phyloP scores from a whole-genome alignment of 2,329 filamentous ascomycete genomes.

The Pseudonectria buxi region DNA sequence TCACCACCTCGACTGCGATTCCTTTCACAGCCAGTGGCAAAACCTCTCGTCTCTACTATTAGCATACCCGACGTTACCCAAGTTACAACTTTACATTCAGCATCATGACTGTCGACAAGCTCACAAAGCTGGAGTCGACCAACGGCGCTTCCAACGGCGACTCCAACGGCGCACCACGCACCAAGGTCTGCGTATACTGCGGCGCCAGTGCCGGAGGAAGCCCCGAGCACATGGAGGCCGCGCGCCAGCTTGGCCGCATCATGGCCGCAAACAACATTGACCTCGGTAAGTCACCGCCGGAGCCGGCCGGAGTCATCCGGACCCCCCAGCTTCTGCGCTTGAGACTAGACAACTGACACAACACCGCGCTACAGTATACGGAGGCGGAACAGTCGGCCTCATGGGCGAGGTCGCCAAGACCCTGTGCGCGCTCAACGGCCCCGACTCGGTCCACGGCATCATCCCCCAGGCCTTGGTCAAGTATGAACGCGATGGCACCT shows the following conservation, averaged over 20 bases:
- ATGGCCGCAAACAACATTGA: constrained; percentile 73
- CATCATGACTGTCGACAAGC: constrained; percentile 25
- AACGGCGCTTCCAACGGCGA: constrained; percentile 20
- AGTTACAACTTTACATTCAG: constrained; percentile 1
- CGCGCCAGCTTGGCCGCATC: constrained; percentile 63
- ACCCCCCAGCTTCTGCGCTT: constrained; percentile 1
- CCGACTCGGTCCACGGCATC: constrained; percentile 80
- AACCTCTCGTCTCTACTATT: no score
- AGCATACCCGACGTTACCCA: background rate
- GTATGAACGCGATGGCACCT: constrained; percentile 63
- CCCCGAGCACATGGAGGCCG: constrained; percentile 69
- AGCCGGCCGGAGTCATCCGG: constrained; percentile 2
- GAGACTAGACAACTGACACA: background rate
- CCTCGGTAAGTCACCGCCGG: constrained; percentile 46
- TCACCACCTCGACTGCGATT: background rate
- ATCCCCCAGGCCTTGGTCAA: constrained; percentile 81
- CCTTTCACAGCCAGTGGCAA: no score
- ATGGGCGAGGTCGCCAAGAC: constrained; percentile 93
- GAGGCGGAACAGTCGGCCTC: constrained; percentile 85
- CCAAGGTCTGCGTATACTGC: constrained; percentile 91
- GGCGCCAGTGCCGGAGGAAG: constrained; percentile 70
- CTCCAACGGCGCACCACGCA: constrained; percentile 30
- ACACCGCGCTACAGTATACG: constrained; percentile 59
- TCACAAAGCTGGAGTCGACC: constrained; percentile 9
- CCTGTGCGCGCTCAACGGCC: constrained; percentile 75